phyloP scores from a whole-genome alignment of 169 alveolate genomes.

The Besnoitia besnoiti region DNA sequence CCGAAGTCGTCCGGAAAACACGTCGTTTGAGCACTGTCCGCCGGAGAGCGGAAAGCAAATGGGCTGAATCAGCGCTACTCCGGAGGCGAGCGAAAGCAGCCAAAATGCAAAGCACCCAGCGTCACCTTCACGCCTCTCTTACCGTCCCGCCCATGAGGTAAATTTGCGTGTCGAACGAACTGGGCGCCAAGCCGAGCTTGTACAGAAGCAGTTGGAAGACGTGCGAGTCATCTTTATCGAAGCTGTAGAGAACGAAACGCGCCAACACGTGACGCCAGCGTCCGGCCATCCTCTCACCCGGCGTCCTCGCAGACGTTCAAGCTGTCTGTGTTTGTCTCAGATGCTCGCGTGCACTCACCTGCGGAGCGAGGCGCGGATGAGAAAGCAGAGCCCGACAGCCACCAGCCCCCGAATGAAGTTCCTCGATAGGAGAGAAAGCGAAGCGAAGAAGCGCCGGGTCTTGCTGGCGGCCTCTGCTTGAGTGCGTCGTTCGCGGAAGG shows the following conservation, averaged over 20 bases:
- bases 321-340: not conserved
- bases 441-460: not conserved
- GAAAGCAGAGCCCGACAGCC: not conserved
- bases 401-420: not conserved
- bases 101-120: no score
- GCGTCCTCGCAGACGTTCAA: not conserved
- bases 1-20: no score
- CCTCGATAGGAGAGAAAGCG: not conserved
- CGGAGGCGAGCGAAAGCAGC: no score
- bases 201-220: constrained; percentile 66
- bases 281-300: not conserved
- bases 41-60: no score
- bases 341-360: constrained; percentile 16
- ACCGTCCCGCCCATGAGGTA: constrained; percentile 71
- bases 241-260: not conserved
- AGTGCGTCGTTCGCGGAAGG: not conserved
- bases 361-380: not conserved
- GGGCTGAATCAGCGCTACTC: no score
- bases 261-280: not conserved
- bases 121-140: no score
- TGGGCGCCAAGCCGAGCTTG: constrained; percentile 48
- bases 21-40: no score
- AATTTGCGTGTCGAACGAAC: constrained; percentile 70
- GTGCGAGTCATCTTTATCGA: constrained; percentile 69
- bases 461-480: not conserved